Percentiles rank a stretch among this genome's conserved stretches.
These are phyloP conservation scores for Parsonsia alboflavescens DNA, from an alignment of 257 asterid genomes.

Conservation along the genomic window DNA sequence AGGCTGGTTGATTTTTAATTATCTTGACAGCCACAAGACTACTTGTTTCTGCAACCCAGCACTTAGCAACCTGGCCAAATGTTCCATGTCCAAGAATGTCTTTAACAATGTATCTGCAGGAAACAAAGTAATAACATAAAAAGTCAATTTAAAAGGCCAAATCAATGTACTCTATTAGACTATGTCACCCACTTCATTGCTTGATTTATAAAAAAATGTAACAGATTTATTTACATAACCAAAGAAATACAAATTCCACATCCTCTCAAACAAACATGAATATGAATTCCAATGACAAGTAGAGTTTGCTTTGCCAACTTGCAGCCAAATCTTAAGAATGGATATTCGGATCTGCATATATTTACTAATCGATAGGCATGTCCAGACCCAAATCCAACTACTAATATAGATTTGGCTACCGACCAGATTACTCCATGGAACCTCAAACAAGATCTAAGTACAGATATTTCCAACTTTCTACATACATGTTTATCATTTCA, in stretches of 20 bases:
- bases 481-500: not conserved
- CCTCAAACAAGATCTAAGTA: not conserved
- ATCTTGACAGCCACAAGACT: conserved; percentile 89
- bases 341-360: not conserved
- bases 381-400: not conserved
- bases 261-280: not conserved
- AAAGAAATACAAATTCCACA: not conserved
- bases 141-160: not conserved
- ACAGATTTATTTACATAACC: not conserved
- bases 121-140: not conserved
- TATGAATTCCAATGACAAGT: not conserved
- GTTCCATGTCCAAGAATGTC: conserved; percentile 98
- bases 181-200: not conserved
- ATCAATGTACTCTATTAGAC: not conserved
- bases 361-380: not conserved
- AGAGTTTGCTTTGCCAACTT: not conserved
- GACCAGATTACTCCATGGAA: not conserved
- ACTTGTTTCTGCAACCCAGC: conserved; percentile 83
- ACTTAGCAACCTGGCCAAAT: conserved; percentile 98
- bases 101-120: conserved; percentile 82
- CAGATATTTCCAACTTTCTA: not conserved
- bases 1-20: conserved; percentile 94
- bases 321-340: not conserved
- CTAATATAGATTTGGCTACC: not conserved
- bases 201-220: not conserved